Evolutionary conservation across 2,329 filamentous ascomycete genomes (phyloP), one percentile per base, ranked within the genome.

Genomic region (Amauroascus verrucosus): DNA sequence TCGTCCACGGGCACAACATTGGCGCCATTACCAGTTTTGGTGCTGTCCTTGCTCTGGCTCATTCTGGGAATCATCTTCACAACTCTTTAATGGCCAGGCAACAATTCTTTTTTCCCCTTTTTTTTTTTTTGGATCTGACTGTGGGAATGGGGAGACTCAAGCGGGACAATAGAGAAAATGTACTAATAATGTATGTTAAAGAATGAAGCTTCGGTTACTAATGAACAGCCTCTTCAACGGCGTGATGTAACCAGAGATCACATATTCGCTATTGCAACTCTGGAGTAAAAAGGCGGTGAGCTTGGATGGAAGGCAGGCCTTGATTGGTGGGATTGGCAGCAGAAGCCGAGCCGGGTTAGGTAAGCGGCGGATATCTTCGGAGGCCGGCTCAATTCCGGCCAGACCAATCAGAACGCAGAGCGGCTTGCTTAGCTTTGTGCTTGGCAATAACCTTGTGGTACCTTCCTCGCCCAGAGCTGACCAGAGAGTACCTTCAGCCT

Each of bases 341-440:
- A 16, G 16, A 30, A 7, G 45, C 20, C 32, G 6, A 22, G 22
- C 5, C 8, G n/a, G 13, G 16, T 11, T 38, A n/a, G 41, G 50
- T 24, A 45, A 28, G 18, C 35, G 35, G 47, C 60, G 60, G 59
- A 52, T 62, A 62, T 53, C 40, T 22, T 48, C 60, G 59, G 58
- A 70, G 68, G 68, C 68, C 68, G 68, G 69, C 56, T 61, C 57
- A 62, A 70, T 70, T 70, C 68, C 69, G 69, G 69, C 68, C 69
- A 56, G 53, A 46, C 57, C 59, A 57, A 55, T 55, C 33, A 51
- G 52, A 30, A 46, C 30, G 7, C 45, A 30, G 26, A 40, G 38
- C 32, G 46, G 3, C 13, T 32, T 30, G 33, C 48, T 55, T 24
- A 50, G 44, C 32, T 33, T 46, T 26, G 40, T 48, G 43, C 48